Percentiles rank a stretch among this genome's conserved stretches.
Evolutionary conservation across 176 grass and related monocot genomes (phyloP).

Genomic region (Poa pratensis): DNA sequence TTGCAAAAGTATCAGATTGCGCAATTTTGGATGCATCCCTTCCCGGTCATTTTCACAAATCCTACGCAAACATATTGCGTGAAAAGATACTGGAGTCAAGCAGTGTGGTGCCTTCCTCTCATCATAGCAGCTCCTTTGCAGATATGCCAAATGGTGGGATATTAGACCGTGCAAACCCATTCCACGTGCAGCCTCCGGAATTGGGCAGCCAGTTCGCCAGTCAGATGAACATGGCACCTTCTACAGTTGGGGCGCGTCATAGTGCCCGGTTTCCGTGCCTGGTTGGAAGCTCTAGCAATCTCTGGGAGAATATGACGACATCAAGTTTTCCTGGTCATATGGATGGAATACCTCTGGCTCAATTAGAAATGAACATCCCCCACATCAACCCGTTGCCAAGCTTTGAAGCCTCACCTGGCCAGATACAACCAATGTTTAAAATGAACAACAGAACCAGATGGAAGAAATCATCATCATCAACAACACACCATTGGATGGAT

Average conservation of each 20-base stretch:
- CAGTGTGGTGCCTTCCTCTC: neutral
- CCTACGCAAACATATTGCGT: neutral
- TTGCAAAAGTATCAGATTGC: conserved; percentile 19
- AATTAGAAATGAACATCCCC: neutral
- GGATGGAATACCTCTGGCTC: conserved; percentile 15
- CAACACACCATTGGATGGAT: neutral
- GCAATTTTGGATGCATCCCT: neutral
- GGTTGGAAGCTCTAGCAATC: conserved; percentile 5
- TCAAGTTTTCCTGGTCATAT: conserved; percentile 21
- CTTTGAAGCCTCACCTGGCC: neutral
- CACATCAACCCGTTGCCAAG: neutral
- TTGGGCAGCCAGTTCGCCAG: neutral
- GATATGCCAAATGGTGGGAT: neutral
- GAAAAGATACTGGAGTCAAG: neutral
- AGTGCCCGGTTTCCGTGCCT: neutral
- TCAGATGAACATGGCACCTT: neutral
- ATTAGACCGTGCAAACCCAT: conserved; percentile 3
- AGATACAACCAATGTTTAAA: conserved; percentile 6
- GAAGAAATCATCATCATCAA: neutral
- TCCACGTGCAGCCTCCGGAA: neutral
- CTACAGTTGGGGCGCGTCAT: neutral
- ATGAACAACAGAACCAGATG: conserved; percentile 18
- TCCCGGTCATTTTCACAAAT: neutral
- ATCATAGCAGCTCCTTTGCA: neutral
- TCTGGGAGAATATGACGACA: neutral